Conservation (phyloP, 2,329 filamentous ascomycete species). For the Chrysosporium queenslandicum region DNA sequence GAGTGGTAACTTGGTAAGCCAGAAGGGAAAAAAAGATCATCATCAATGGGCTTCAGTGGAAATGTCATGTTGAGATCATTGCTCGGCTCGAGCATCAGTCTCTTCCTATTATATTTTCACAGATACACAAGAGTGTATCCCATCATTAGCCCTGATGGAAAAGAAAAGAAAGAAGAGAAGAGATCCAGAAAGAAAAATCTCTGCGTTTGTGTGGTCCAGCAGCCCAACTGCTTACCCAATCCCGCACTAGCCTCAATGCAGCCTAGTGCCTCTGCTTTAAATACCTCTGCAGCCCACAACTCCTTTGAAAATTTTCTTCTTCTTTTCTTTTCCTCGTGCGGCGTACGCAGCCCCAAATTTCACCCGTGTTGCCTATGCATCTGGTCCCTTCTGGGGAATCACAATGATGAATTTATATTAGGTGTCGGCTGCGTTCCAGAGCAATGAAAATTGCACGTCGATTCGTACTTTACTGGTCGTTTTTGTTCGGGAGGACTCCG, state of each 20-base stretch:
- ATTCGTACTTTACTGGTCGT: constrained; percentile 44
- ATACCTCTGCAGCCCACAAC: neutral
- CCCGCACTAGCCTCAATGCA: neutral
- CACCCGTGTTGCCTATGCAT: constrained; percentile 73
- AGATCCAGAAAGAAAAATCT: neutral
- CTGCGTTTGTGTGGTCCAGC: neutral
- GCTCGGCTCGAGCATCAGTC: constrained; percentile 14
- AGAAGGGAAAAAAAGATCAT: too few relatives aligned
- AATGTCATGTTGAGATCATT: constrained; percentile 17
- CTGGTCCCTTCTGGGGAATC: constrained; percentile 30
- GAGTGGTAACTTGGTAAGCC: too few relatives aligned
- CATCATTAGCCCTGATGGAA: constrained; percentile 15
- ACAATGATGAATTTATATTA: constrained; percentile 44
- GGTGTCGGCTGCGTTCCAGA: constrained; percentile 78
- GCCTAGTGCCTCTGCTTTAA: neutral
- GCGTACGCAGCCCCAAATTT: constrained; percentile 59
- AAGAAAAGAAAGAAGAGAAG: constrained; percentile 7
- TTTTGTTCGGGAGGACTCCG: constrained; percentile 21
- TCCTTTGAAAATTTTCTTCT: constrained; percentile 28
- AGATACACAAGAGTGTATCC: constrained; percentile 13
- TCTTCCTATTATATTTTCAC: constrained; percentile 17
- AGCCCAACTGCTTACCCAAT: neutral
- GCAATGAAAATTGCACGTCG: constrained; percentile 64
- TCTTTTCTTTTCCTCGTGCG: constrained; percentile 63
- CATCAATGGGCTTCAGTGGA: constrained; percentile 15